phyloP scores from a whole-genome alignment of 176 grass and related monocot species.

The Oryza punctata region DNA sequence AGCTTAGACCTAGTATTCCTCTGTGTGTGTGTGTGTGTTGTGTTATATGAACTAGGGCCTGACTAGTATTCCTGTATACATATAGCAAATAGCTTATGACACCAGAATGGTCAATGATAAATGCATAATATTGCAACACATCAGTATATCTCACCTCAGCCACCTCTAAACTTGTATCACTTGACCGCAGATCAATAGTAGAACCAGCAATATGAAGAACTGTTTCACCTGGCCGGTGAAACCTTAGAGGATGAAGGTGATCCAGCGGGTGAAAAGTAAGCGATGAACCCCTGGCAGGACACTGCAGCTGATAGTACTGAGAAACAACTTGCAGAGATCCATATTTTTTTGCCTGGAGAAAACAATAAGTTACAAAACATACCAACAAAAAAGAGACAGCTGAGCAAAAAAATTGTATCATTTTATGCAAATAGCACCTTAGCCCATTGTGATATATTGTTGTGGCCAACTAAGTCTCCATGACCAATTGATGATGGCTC shows the following conservation, averaged over 20 bases:
- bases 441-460: slow-evolving; percentile 85
- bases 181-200: slow-evolving; percentile 81
- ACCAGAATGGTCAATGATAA: not conserved
- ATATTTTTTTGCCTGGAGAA: slow-evolving; percentile 77
- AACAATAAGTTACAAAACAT: slow-evolving; percentile 29
- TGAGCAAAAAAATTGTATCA: slow-evolving; percentile 14
- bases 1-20: slow-evolving; percentile 20
- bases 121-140: slow-evolving; percentile 25
- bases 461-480: slow-evolving; percentile 64
- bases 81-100: slow-evolving; percentile 6
- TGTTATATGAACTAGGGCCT: too few relatives aligned
- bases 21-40: too few relatives aligned
- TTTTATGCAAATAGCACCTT: slow-evolving; percentile 60
- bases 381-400: slow-evolving; percentile 15
- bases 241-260: slow-evolving; percentile 87
- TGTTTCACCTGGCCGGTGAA: slow-evolving; percentile 91
- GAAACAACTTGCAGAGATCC: slow-evolving; percentile 92
- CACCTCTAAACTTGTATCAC: slow-evolving; percentile 80
- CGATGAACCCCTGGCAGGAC: slow-evolving; percentile 79
- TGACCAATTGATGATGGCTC: slow-evolving; percentile 89
- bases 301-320: slow-evolving; percentile 80
- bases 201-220: slow-evolving; percentile 95
- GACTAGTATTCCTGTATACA: slow-evolving; percentile 31
- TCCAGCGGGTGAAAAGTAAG: slow-evolving; percentile 93
- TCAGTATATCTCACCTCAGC: slow-evolving; percentile 65